Conservation (phyloP, 768 basidiomycete genomes). For the Rhodotorula kratochvilovae region DNA sequence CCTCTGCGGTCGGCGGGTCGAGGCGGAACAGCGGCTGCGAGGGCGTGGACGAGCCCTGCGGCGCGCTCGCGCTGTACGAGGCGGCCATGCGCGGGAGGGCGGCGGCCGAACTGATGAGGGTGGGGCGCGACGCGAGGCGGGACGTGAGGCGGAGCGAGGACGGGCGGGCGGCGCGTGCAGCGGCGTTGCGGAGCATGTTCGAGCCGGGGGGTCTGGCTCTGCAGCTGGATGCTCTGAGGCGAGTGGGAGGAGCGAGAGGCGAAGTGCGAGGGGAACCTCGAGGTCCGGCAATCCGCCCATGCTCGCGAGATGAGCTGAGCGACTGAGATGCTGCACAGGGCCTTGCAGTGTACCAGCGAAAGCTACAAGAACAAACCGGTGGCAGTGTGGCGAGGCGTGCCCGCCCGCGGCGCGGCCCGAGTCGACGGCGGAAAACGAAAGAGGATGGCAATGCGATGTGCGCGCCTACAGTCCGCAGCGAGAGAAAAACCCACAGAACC, state of each 20-base stretch:
- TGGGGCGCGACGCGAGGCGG: neutral
- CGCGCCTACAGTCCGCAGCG: too few relatives aligned
- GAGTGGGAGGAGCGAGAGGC: too few relatives aligned
- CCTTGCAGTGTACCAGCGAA: too few relatives aligned
- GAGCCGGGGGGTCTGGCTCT: too few relatives aligned
- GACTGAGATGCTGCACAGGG: too few relatives aligned
- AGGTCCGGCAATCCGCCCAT: too few relatives aligned
- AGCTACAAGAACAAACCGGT: too few relatives aligned
- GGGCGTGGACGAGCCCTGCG: neutral
- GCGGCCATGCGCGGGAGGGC: slow-evolving; percentile 1
- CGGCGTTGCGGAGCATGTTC: slow-evolving; percentile 9
- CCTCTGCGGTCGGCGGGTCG: slow-evolving; percentile 36
- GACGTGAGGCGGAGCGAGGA: neutral
- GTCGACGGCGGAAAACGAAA: neutral
- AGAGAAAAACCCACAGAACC: neutral
- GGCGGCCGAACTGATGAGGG: neutral
- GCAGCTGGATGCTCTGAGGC: too few relatives aligned
- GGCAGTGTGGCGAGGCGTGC: too few relatives aligned
- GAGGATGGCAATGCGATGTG: too few relatives aligned
- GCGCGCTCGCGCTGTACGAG: neutral
- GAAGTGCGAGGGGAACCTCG: neutral
- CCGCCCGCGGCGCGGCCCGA: too few relatives aligned
- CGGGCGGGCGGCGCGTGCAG: neutral
- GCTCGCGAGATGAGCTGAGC: too few relatives aligned
- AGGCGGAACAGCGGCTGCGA: slow-evolving; percentile 36